Base-by-base conservation (phyloP, 495 filamentous ascomycete genomes). In the Xylaria palmicola region DNA sequence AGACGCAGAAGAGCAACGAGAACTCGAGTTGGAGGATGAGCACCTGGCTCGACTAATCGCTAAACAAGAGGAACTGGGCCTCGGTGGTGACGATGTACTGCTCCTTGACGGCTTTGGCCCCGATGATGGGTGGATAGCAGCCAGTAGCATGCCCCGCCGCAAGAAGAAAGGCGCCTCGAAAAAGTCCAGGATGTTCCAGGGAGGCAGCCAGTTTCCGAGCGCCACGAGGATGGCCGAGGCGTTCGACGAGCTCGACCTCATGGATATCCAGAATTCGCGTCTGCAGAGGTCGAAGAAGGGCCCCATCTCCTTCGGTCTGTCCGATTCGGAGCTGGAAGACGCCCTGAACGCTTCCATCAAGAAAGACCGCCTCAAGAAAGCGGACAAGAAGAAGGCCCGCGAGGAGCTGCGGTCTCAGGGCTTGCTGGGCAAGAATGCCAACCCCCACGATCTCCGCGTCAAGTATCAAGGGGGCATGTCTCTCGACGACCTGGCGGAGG, bases 321-420 rank as follows among this genome's bases (percentile, higher is more conserved):
- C 86, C 1, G 95, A 97, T 69, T 85, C 85, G 2, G 94, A 97
- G 17, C 74, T 95, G 0, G 85, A 88, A 65, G 74, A 77, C 1
- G 75, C 78, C 8, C 67, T 97, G 15, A 74, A 81, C 27, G 74
- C 69, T 19, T 75, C 84, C 6, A 95, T 89, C 88, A 80, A 86
- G 62, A 88, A 84, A 39, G 93, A 98, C 66, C 82, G 92, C n/a
- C 66, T 77, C 49, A 92, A 89, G 74, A 99, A 98, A 76, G 90
- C 86, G 52, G 70, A 74, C 3, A 88, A 83, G 62, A 99, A 97
- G 74, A 78, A 74, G 67, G 85, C 91, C 62, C 87, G 94, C 6
- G 88, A 95, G 71, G 83, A 88, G 55, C 78, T 94, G 24, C 89
- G 93, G 27, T 79, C 83, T 0, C 81, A 91, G 68, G 95, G 95